Percentiles rank a stretch among this genome's conserved stretches.
Conservation (phyloP, 331 rosid species). For the Erythrophleum ivorense region DNA sequence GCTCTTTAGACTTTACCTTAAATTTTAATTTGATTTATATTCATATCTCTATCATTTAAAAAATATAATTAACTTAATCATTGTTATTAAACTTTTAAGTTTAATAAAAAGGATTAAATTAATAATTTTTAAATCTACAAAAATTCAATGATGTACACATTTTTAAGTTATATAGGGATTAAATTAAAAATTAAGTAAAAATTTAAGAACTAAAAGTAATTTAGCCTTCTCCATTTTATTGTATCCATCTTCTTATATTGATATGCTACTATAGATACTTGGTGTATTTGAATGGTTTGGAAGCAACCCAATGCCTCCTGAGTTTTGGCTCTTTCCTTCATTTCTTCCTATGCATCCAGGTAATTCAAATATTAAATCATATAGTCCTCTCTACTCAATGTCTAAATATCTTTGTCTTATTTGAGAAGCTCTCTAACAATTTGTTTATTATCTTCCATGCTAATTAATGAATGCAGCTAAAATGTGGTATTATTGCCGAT, state of each 20-base stretch:
- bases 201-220: too few species aligned
- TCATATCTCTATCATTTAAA: too few species aligned
- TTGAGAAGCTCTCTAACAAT: background rate
- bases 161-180: too few species aligned
- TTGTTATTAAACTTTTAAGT: too few species aligned
- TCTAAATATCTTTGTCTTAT: background rate
- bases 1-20: background rate
- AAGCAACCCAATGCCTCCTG: conserved; percentile 19
- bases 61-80: too few species aligned
- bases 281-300: conserved; percentile 8
- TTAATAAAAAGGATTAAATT: too few species aligned
- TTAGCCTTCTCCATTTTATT: too few species aligned
- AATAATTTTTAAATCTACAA: too few species aligned
- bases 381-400: background rate
- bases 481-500: conserved; percentile 45
- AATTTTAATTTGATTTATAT: too few species aligned
- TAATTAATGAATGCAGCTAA: conserved; percentile 44
- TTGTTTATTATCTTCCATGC: too few species aligned
- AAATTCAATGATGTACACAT: too few species aligned
- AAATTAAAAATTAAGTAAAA: too few species aligned
- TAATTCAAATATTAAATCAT: background rate
- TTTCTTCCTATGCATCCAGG: conserved; percentile 48
- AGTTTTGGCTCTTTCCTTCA: conserved; percentile 44
- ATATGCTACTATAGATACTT: background rate
- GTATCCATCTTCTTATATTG: background rate